Evolutionary conservation across 768 basidiomycete genomes (phyloP), one percentile per base, ranked within the genome.

Genomic region (Lactarius psammicola): DNA sequence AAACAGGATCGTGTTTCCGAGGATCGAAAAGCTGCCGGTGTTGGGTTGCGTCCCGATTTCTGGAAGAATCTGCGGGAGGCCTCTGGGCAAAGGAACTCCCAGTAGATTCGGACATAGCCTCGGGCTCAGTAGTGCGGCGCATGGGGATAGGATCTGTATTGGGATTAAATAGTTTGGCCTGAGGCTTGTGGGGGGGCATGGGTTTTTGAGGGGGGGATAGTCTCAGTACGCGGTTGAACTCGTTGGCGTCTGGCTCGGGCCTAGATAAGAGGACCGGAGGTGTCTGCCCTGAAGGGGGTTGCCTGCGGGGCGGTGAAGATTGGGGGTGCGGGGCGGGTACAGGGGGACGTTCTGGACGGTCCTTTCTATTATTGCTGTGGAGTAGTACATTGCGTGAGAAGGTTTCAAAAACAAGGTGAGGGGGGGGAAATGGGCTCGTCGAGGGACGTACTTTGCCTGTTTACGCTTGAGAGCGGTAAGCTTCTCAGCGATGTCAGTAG

Each of bases 1-100:
- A 85, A 36, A 94, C 85, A 0, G 97, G 94, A 74, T 98, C 93
- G 74, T 98, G 92, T 72, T 92, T 87, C 44, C 91, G 83, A 65
- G 91, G 92, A 73, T 98, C 94, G 64, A 94, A 95, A 0, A 97
- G 84, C 67, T 89, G 90, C 10, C 80, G 78, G 54, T 76, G 74
- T 33, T 74, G 69, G 55, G 76, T 34, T 61, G 65, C 60, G 63
- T 49, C 87, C 78, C 74, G 73, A 51, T 68, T 62, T 8, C 76
- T 67, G 10, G 81, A 75, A 3, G 80, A 31, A 74, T 61, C 38
- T 72, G 75, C 59, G 40, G 75, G 73, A 13, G 76, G 69, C 38
- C 77, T 76, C 18, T 78, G 78, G 15, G 76, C 76, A 70, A 84
- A 81, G 0, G 87, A 85, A 71, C 79, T 83, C 59, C 82, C 77